A percentile compares a stretch with the other conserved stretches of the same genome.
Conservation (phyloP, 192 early-diverging fungal species). For the Umbelopsis sp. region DNA sequence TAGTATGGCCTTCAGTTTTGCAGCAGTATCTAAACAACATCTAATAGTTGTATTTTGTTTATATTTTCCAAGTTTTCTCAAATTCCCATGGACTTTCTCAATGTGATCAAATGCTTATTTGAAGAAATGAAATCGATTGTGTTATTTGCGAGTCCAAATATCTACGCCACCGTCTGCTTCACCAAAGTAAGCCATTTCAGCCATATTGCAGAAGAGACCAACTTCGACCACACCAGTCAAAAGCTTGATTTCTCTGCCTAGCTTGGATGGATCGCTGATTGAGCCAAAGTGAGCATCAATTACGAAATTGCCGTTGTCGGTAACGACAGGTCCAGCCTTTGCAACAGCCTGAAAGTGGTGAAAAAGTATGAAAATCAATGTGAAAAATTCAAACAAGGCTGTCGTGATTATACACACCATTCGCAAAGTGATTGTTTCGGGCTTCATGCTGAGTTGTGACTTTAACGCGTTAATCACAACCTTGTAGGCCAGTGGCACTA, state of each 20-base stretch:
- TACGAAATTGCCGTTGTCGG: constrained; percentile 93
- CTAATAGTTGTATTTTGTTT: too few relatives aligned
- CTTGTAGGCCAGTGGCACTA: constrained; percentile 81
- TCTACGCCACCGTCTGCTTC: constrained; percentile 67
- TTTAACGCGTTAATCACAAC: constrained; percentile 60
- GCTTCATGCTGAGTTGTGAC: constrained; percentile 27
- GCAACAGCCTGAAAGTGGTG: constrained; percentile 39
- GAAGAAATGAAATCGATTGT: not conserved
- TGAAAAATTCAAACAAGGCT: not conserved
- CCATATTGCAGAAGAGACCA: constrained; percentile 90
- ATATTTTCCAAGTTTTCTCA: too few relatives aligned
- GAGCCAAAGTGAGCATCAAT: constrained; percentile 82
- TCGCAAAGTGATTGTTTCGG: constrained; percentile 66
- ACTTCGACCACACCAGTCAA: constrained; percentile 92
- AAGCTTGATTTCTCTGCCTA: constrained; percentile 57
- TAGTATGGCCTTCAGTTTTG: too few relatives aligned
- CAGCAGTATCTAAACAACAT: too few relatives aligned
- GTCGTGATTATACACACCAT: constrained; percentile 48
- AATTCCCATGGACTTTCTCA: not conserved
- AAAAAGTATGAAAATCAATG: not conserved
- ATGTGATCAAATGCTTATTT: not conserved
- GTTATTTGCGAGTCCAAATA: constrained; percentile 35
- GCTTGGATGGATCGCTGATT: constrained; percentile 59
- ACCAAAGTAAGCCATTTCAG: constrained; percentile 85
- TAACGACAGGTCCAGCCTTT: constrained; percentile 95